Conservation (phyloP, 73 alveolate genomes). For the Paramecium tetraurelia region DNA sequence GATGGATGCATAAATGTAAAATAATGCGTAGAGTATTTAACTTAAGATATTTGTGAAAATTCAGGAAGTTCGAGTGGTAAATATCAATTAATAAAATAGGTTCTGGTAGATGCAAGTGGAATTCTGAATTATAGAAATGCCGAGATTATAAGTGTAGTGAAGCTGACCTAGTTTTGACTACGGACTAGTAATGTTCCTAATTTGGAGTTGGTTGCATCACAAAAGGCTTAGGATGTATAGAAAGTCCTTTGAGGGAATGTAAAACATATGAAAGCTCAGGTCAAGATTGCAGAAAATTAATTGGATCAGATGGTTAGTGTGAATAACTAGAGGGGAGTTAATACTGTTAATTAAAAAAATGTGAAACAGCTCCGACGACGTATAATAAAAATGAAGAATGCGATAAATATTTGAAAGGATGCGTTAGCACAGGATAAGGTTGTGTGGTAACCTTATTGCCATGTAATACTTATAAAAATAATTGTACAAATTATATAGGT, state of each 20-base stretch:
- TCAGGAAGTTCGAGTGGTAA: background rate
- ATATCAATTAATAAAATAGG: background rate
- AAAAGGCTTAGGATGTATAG: background rate
- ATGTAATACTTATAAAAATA: background rate
- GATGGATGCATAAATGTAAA: background rate
- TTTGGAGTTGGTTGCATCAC: background rate
- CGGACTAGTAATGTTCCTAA: background rate
- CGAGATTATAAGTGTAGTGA: background rate
- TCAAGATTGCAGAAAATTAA: background rate
- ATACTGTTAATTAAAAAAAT: background rate
- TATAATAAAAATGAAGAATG: background rate
- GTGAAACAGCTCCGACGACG: background rate
- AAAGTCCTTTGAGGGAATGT: background rate
- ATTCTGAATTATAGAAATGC: background rate
- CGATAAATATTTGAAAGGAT: background rate
- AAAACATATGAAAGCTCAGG: background rate
- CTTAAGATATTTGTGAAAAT: background rate
- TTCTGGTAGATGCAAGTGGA: background rate
- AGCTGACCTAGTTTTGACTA: background rate
- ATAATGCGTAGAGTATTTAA: background rate
- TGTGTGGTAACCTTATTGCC: background rate
- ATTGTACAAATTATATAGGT: slow-evolving; percentile 14
- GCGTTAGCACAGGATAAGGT: background rate
- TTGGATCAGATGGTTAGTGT: background rate
- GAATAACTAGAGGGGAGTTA: background rate